A percentile compares a stretch with the other conserved stretches of the same genome.
Conservation (phyloP, 192 early-diverging fungal genomes). For the Coemansia asiatica region DNA sequence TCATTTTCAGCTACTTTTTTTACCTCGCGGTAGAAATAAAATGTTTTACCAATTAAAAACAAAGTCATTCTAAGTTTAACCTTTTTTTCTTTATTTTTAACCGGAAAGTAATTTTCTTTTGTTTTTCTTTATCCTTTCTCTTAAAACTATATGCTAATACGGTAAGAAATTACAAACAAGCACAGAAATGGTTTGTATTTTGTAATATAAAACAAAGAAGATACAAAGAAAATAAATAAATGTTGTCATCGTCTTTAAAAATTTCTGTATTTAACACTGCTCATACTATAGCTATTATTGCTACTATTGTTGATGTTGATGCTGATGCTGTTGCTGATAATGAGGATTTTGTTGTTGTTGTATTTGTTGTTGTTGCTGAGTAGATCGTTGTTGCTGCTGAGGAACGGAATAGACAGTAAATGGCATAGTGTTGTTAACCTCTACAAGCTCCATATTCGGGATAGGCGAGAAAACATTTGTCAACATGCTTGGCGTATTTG, state of each 20-base stretch:
- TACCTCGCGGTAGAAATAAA: not conserved
- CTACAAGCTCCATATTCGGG: conserved; percentile 29
- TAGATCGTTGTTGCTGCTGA: not conserved
- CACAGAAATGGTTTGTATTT: too few species aligned
- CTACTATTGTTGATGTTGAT: too few species aligned
- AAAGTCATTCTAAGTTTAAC: not conserved
- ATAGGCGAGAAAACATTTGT: conserved; percentile 16
- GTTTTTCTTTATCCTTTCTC: not conserved
- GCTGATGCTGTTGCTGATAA: too few species aligned
- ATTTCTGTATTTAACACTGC: not conserved
- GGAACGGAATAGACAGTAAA: not conserved
- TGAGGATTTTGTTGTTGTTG: not conserved
- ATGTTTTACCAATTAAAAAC: not conserved
- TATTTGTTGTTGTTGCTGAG: not conserved
- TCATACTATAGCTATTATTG: not conserved
- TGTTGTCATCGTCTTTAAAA: not conserved
- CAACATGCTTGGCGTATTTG: conserved; percentile 8
- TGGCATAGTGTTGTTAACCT: not conserved
- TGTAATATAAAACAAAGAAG: not conserved
- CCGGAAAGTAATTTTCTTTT: not conserved
- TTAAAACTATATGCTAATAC: not conserved
- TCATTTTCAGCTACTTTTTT: not conserved
- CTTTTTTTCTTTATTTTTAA: not conserved
- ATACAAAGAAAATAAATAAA: not conserved
- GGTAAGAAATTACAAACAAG: too few species aligned